Base-by-base conservation (phyloP, 306 rosid genomes). In the Geum urbanum region DNA sequence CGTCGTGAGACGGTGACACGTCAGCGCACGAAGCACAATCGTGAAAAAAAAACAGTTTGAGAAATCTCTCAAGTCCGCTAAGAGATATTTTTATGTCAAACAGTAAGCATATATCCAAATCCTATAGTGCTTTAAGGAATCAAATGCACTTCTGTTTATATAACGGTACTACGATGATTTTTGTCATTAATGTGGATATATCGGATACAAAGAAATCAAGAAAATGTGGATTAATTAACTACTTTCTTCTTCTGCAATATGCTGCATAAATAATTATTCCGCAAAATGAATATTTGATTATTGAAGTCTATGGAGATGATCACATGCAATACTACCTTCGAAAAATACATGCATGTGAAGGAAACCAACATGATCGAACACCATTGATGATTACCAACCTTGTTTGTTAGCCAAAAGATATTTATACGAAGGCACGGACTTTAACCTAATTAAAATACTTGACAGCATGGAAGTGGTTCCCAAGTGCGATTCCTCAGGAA, bases 91-190 rank as follows among this genome's bases (percentile, higher is more conserved):
- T n/a, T n/a, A n/a, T n/a, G n/a, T n/a, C n/a, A n/a, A n/a, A n/a
- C n/a, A n/a, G n/a, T n/a, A n/a, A 76, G 82, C 84, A 83, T 7
- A 27, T 69, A 77, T 76, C 66, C 74, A 62, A 60, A 32, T 58
- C 54, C 54, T 52, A 24, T 69, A 70, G 77, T 72, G 83, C 58
- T 66, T 77, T 27, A 67, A 62, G 85, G 86, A 84, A 81, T 81
- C 79, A 67, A 75, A 75, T 69, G 71, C 81, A 82, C 69, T 71
- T 78, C 67, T 53, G 53, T 44, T 37, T n/a, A 13, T 50, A 72
- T 41, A 72, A 39, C n/a, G 40, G 50, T 70, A 49, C 59, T 61
- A 49, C 4, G 6, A 13, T 5, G 16, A 35, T 41, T 20, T 56
- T 9, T 20, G 13, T 8, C n/a, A 55, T 55, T 14, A 27, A 20